Evolutionary conservation across 2,329 filamentous ascomycete species (phyloP).

Genomic region (Sphaerulina vaccinii): DNA sequence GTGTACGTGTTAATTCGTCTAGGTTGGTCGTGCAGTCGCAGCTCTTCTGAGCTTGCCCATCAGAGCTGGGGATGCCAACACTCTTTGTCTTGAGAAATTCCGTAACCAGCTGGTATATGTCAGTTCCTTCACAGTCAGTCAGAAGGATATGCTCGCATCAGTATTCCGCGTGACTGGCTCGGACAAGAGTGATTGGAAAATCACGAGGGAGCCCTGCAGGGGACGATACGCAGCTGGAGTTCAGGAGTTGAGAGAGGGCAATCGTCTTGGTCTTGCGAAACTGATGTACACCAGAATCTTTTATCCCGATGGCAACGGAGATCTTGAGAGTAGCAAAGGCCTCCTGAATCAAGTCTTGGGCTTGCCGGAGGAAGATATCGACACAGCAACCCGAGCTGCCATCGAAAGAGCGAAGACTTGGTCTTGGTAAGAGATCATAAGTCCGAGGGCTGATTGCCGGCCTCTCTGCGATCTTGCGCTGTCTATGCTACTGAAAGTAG

Average conservation of each 20-base stretch:
- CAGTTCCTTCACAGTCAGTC: conserved; percentile 58
- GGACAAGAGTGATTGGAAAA: conserved; percentile 60
- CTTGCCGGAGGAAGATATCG: conserved; percentile 56
- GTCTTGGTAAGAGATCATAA: neutral
- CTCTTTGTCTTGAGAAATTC: conserved; percentile 35
- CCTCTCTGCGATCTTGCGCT: too few species aligned
- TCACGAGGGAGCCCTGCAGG: conserved; percentile 49
- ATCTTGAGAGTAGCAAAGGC: conserved; percentile 41
- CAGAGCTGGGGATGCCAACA: conserved; percentile 9
- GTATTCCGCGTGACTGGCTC: conserved; percentile 59
- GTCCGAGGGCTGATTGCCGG: neutral
- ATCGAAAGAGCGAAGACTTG: conserved; percentile 12
- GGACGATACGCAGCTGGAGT: conserved; percentile 53
- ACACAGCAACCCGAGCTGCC: conserved; percentile 51
- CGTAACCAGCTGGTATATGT: conserved; percentile 54
- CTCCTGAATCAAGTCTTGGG: conserved; percentile 56
- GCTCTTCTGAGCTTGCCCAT: conserved; percentile 38
- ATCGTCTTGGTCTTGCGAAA: conserved; percentile 27
- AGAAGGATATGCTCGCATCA: conserved; percentile 65
- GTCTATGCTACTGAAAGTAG: too few species aligned
- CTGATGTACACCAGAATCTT: conserved; percentile 55
- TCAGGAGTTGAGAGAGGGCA: conserved; percentile 46
- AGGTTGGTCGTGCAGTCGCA: conserved; percentile 55
- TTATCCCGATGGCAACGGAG: conserved; percentile 35
- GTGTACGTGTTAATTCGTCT: too few species aligned